Evolutionary conservation across 2,329 filamentous ascomycete species (phyloP), one percentile per base, ranked within the genome.

Genomic region (Sporothrix brunneoviolacea): DNA sequence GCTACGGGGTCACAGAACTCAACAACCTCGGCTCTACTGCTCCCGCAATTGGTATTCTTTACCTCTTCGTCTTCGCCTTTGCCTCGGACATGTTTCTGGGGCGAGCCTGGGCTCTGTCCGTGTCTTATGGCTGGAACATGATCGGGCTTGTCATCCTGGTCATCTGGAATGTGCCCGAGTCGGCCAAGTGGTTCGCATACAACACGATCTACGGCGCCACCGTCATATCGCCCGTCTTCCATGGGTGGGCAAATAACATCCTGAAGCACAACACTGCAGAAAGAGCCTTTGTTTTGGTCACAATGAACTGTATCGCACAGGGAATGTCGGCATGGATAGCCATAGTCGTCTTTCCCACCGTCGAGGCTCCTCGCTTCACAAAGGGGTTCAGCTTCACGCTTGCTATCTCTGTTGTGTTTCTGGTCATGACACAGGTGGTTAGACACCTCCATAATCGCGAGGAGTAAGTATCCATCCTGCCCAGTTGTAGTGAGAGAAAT

Each of bases 271-370:
- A 70, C 1, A 69, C 70, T 0, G 70, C 68, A 0, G 70, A 79
- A 52, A 62, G 77, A 58, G 47, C 52, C 4, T 49, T 54, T 15
- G 42, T 47, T 4, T 21, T 52, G 2, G 48, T 54, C 4, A 37
- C 76, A 19, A 72, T 78, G 54, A 81, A 0, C 65, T 71, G n/a
- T 80, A 63, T 80, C n/a, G 68, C 75, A 0, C 76, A 78, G 58
- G 77, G 71, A 0, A 75, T 74, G 0, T 80, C 74, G 0, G 76
- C 73, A 0, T 82, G 77, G 77, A 79, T 74, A 3, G 72, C 71
- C 4, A 57, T 80, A 2, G 58, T 81, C 12, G 70, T 72, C 0
- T 82, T 77, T 55, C 65, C 64, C 0, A 74, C 71, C 0, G 65
- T 70, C 3, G 70, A 75, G 51, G 65, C 65, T 0, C 71, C 72